These are phyloP conservation scores for Boletus huronensis DNA, from an alignment of 768 basidiomycete genomes.

Conservation along the genomic window DNA sequence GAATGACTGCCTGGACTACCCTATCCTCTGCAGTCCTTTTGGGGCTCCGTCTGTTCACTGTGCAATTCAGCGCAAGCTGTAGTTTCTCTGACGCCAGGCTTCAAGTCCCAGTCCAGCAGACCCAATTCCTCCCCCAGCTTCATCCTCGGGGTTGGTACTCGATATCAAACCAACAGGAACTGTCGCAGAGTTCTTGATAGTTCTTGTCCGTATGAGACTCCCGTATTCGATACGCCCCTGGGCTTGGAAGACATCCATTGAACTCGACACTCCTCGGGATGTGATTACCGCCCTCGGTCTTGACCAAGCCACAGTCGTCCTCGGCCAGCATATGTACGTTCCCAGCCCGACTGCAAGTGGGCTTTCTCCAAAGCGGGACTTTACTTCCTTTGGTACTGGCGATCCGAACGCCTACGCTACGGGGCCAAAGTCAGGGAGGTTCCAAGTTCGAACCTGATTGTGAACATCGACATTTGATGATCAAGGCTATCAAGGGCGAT, in stretches of 20 bases:
- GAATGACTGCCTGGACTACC: background rate
- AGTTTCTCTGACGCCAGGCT: background rate
- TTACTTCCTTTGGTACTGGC: conserved; percentile 37
- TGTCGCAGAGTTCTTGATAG: conserved; percentile 51
- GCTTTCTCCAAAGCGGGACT: conserved; percentile 54
- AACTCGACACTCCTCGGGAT: background rate
- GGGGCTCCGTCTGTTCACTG: background rate
- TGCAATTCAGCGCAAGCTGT: background rate
- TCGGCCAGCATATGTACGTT: conserved; percentile 39
- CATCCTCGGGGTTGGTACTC: conserved; percentile 45
- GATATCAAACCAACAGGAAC: conserved; percentile 36
- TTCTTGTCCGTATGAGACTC: conserved; percentile 42
- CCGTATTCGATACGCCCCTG: conserved; percentile 31
- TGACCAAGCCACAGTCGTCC: conserved; percentile 19
- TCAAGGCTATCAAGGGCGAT: conserved; percentile 44
- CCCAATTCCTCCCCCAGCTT: conserved; percentile 38
- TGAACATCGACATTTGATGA: conserved; percentile 40
- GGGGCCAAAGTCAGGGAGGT: conserved; percentile 43
- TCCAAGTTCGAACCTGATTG: conserved; percentile 37
- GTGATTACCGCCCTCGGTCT: conserved; percentile 14
- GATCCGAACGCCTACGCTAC: conserved; percentile 44
- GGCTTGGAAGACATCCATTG: conserved; percentile 27
- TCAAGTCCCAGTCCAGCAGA: conserved; percentile 29
- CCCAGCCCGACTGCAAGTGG: conserved; percentile 42
- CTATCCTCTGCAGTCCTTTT: background rate